Percentiles rank a stretch among this genome's conserved stretches.
Conservation (phyloP, 768 basidiomycete species). For the Lactifluus rugatus region DNA sequence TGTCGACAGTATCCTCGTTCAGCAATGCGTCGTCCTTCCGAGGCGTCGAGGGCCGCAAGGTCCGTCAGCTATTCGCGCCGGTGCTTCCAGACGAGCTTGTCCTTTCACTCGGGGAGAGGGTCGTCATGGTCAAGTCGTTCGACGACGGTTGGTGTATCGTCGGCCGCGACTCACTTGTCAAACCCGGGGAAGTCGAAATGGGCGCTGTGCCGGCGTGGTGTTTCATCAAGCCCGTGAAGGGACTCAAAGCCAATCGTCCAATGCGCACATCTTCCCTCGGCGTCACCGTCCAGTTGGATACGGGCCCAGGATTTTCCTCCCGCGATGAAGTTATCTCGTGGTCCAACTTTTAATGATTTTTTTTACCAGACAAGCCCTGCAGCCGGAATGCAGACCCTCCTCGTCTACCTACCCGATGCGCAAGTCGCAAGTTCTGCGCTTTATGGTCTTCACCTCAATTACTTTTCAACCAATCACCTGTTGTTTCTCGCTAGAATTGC, state of each 20-base stretch:
- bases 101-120: slow-evolving; percentile 45
- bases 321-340: slow-evolving; percentile 54
- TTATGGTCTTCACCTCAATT: background rate
- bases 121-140: slow-evolving; percentile 53
- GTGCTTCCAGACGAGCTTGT: slow-evolving; percentile 68
- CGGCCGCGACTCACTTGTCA: slow-evolving; percentile 37
- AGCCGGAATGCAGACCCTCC: background rate
- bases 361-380: background rate
- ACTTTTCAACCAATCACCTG: background rate
- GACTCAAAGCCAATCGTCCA: slow-evolving; percentile 51
- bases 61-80: slow-evolving; percentile 57
- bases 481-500: slow-evolving; percentile 11
- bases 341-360: slow-evolving; percentile 45
- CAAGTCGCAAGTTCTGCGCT: background rate
- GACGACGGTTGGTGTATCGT: slow-evolving; percentile 80
- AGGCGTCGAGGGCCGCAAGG: slow-evolving; percentile 34
- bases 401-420: background rate
- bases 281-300: slow-evolving; percentile 46
- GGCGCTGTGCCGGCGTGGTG: slow-evolving; percentile 73
- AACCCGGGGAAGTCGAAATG: slow-evolving; percentile 42
- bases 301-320: slow-evolving; percentile 27
- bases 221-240: slow-evolving; percentile 55
- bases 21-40: slow-evolving; percentile 7
- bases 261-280: slow-evolving; percentile 55
- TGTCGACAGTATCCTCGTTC: slow-evolving; percentile 11